Evolutionary conservation across 2,329 filamentous ascomycete genomes (phyloP).

Genomic region (Dactylellina parvicollis): DNA sequence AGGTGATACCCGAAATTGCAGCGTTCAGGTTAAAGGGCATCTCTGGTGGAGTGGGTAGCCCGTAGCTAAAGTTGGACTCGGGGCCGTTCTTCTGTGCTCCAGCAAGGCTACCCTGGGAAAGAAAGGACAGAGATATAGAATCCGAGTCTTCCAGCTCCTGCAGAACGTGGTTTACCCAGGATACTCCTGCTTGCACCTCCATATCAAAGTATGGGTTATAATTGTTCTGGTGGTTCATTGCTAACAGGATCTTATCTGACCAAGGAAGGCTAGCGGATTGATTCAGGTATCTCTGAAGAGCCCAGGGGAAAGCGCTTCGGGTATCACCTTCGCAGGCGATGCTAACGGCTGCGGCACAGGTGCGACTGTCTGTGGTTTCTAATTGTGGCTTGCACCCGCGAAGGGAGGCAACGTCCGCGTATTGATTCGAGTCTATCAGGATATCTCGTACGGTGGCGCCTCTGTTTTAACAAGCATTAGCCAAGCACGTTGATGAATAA

Average conservation of each 20-base stretch:
- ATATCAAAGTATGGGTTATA: background rate
- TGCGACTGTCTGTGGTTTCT: background rate
- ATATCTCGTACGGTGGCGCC: too few relatives aligned
- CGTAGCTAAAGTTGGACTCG: slow-evolving; percentile 5
- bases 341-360: background rate
- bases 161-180: background rate
- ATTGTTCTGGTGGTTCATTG: background rate
- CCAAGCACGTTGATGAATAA: too few relatives aligned
- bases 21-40: slow-evolving; percentile 5
- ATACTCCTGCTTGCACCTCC: background rate
- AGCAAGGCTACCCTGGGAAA: background rate
- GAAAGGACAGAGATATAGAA: slow-evolving; percentile 4
- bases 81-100: background rate
- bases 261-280: slow-evolving; percentile 5
- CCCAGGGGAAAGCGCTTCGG: slow-evolving; percentile 6
- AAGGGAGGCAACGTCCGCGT: too few relatives aligned
- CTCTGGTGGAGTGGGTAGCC: slow-evolving; percentile 12
- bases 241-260: slow-evolving; percentile 26
- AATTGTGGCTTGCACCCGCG: background rate
- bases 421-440: too few relatives aligned
- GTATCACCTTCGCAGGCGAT: too few relatives aligned
- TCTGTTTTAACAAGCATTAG: too few relatives aligned
- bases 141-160: background rate
- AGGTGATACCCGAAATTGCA: slow-evolving; percentile 2
- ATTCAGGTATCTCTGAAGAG: slow-evolving; percentile 29